Conservation (phyloP, 2,329 filamentous ascomycete species). For the Ascochyta koolunga region DNA sequence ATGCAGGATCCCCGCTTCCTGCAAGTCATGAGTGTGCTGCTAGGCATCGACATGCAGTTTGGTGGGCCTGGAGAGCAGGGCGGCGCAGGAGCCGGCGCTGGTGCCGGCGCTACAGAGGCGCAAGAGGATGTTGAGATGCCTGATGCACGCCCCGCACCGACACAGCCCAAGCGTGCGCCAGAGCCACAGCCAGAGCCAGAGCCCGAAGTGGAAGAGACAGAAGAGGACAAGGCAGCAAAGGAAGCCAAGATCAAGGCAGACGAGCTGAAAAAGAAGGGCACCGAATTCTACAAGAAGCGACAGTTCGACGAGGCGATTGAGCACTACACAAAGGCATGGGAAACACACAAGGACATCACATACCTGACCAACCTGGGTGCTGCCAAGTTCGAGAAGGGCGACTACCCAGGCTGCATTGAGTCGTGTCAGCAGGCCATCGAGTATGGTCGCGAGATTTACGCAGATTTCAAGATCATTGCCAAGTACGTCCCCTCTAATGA, state of each 20-base stretch:
- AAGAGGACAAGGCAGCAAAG: slow-evolving; percentile 82
- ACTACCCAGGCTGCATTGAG: slow-evolving; percentile 86
- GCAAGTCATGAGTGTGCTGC: slow-evolving; percentile 88
- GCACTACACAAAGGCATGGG: slow-evolving; percentile 96
- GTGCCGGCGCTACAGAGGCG: slow-evolving; percentile 53
- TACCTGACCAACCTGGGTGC: slow-evolving; percentile 97
- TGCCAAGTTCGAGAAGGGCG: slow-evolving; percentile 94
- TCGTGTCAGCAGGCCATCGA: slow-evolving; percentile 86
- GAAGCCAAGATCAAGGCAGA: slow-evolving; percentile 93
- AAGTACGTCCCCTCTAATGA: slow-evolving; percentile 63
- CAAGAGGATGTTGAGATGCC: slow-evolving; percentile 81
- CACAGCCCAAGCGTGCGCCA: slow-evolving; percentile 57
- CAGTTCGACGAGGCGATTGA: slow-evolving; percentile 93
- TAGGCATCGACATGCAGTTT: slow-evolving; percentile 91
- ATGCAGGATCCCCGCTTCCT: slow-evolving; percentile 92
- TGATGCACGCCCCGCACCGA: slow-evolving; percentile 64
- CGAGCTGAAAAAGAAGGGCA: slow-evolving; percentile 91
- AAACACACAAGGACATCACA: slow-evolving; percentile 91
- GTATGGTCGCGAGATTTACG: slow-evolving; percentile 85
- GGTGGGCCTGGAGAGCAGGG: slow-evolving; percentile 57
- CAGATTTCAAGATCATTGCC: slow-evolving; percentile 97
- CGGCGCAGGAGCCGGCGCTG: slow-evolving; percentile 39
- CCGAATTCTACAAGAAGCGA: slow-evolving; percentile 97
- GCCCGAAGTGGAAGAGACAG: slow-evolving; percentile 81
- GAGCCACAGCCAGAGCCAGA: slow-evolving; percentile 65